phyloP scores from a whole-genome alignment of 768 basidiomycete genomes.

The Tephrocybe sp. region DNA sequence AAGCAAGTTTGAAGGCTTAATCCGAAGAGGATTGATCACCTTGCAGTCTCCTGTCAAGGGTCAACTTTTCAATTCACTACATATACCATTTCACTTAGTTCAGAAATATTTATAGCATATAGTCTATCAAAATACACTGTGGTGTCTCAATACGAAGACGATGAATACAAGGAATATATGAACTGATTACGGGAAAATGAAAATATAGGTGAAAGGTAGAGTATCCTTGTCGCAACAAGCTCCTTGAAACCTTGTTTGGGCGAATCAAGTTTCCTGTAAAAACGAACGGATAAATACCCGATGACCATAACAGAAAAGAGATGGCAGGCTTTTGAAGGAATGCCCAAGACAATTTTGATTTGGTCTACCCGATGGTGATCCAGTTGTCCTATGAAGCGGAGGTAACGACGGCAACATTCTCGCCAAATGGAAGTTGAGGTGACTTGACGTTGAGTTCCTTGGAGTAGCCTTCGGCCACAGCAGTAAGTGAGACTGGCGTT shows the following conservation, averaged over 20 bases:
- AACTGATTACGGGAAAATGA: constrained; percentile 6
- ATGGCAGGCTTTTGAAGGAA: constrained; percentile 15
- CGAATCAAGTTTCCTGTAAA: constrained; percentile 24
- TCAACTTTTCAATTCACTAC: background rate
- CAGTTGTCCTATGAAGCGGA: constrained; percentile 33
- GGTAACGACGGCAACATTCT: constrained; percentile 55
- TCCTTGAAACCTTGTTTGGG: constrained; percentile 16
- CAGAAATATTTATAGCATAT: constrained; percentile 30
- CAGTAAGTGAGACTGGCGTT: constrained; percentile 24
- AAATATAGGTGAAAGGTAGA: constrained; percentile 12
- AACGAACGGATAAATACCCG: constrained; percentile 43
- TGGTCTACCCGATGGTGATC: constrained; percentile 5
- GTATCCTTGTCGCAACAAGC: constrained; percentile 15
- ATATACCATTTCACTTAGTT: background rate
- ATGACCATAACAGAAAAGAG: constrained; percentile 28
- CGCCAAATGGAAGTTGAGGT: constrained; percentile 59
- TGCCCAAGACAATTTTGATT: constrained; percentile 12
- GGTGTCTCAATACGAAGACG: constrained; percentile 31
- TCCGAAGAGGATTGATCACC: too few relatives aligned
- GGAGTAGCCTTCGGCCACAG: constrained; percentile 33
- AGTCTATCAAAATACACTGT: constrained; percentile 37
- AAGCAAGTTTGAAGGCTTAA: too few relatives aligned
- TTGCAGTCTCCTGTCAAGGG: too few relatives aligned
- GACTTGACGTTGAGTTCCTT: constrained; percentile 53
- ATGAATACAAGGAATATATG: constrained; percentile 29